These are phyloP conservation scores for Fusarium oligoseptatum DNA, from an alignment of 2,329 filamentous ascomycete genomes.

Conservation along the genomic window DNA sequence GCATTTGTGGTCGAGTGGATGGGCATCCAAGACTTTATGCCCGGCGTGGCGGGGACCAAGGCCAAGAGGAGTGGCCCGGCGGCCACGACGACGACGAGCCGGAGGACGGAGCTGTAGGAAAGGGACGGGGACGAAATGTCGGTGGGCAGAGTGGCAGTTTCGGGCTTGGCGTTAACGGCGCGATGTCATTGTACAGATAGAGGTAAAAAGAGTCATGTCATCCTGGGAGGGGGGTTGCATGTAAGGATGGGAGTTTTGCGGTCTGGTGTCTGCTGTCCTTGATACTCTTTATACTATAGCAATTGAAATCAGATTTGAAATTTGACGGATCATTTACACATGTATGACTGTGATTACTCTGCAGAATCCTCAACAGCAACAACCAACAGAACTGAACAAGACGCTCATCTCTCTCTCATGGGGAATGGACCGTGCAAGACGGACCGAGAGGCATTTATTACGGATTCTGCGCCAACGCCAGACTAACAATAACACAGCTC, in stretches of 20 bases:
- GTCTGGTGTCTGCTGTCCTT: not conserved
- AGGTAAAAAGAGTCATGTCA: slow-evolving; percentile 29
- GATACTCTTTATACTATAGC: not conserved
- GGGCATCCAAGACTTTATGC: slow-evolving; percentile 70
- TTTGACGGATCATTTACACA: not conserved
- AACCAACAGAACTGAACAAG: not conserved
- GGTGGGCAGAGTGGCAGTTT: slow-evolving; percentile 20
- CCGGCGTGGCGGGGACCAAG: slow-evolving; percentile 43
- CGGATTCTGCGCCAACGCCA: slow-evolving; percentile 26
- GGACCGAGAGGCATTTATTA: slow-evolving; percentile 42
- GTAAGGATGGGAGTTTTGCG: slow-evolving; percentile 20
- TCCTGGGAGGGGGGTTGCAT: not conserved
- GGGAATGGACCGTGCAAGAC: slow-evolving; percentile 28
- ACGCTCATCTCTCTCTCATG: not conserved
- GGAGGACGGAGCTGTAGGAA: slow-evolving; percentile 51
- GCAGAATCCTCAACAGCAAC: not conserved
- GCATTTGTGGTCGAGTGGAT: slow-evolving; percentile 94
- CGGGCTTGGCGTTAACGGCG: slow-evolving; percentile 38
- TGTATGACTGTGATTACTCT: not conserved
- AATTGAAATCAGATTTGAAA: not conserved
- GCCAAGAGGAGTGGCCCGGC: slow-evolving; percentile 46
- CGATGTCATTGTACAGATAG: slow-evolving; percentile 28
- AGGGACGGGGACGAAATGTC: slow-evolving; percentile 23
- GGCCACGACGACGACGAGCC: slow-evolving; percentile 42
- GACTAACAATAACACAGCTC: slow-evolving; percentile 30